Evolutionary conservation across 331 rosid species (phyloP).

Genomic region (Malus hybrid): DNA sequence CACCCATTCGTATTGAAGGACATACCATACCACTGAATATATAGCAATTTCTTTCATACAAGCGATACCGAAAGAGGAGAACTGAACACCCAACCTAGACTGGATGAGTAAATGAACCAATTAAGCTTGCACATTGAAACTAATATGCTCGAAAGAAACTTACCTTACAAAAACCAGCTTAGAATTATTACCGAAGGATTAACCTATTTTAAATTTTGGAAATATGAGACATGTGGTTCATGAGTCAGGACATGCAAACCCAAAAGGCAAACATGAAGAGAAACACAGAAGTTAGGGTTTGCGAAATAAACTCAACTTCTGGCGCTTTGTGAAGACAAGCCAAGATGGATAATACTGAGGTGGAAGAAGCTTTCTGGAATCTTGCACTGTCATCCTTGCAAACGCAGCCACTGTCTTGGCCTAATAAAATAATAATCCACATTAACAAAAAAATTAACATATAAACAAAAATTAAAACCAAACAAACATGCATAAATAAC

Average conservation of each 20-base stretch:
- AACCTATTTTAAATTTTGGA: not conserved
- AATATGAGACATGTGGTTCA: not conserved
- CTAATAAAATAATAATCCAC: slow-evolving; percentile 20
- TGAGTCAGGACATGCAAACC: not conserved
- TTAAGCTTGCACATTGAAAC: not conserved
- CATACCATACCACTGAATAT: not conserved
- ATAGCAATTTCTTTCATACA: not conserved
- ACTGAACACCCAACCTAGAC: no score
- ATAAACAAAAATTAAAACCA: not conserved
- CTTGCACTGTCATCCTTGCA: slow-evolving; percentile 83
- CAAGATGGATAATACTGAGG: slow-evolving; percentile 63
- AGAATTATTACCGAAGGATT: not conserved
- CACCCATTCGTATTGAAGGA: not conserved
- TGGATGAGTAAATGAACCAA: no score
- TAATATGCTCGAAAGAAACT: not conserved
- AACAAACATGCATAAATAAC: not conserved
- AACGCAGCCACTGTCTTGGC: slow-evolving; percentile 64
- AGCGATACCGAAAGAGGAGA: no score
- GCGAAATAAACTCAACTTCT: slow-evolving; percentile 56
- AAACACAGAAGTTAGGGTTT: not conserved
- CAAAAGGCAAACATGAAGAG: not conserved
- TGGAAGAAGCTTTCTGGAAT: slow-evolving; percentile 67
- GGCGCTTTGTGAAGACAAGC: slow-evolving; percentile 73
- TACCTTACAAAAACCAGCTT: not conserved
- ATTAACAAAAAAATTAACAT: not conserved